Conservation (phyloP, 129 eudicot species). For the Helianthus tuberosus region DNA sequence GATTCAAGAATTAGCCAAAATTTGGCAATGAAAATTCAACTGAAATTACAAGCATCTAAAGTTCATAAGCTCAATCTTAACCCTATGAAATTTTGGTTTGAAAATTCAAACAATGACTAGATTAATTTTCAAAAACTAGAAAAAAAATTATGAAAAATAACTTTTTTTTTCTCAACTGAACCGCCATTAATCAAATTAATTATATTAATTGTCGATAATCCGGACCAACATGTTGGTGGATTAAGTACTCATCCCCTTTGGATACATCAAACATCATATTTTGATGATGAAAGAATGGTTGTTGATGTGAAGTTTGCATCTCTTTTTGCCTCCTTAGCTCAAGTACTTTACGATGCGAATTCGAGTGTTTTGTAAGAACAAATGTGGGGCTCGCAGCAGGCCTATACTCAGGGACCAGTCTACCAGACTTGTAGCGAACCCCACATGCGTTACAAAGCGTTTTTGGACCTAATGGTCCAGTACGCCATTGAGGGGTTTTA, state of each 20-base stretch:
- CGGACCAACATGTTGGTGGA: conserved; percentile 79
- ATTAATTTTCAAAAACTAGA: conserved; percentile 20
- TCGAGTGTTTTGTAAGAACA: conserved; percentile 72
- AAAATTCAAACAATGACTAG: conserved; percentile 21
- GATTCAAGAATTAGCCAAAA: conserved; percentile 42
- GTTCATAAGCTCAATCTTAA: conserved; percentile 36
- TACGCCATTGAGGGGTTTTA: conserved; percentile 96
- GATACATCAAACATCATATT: conserved; percentile 66
- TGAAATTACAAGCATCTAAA: conserved; percentile 42
- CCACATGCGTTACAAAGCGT: conserved; percentile 94
- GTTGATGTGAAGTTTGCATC: conserved; percentile 47
- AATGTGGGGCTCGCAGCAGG: conserved; percentile 97
- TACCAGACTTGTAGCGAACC: conserved; percentile 82
- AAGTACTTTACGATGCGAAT: conserved; percentile 84
- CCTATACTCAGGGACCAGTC: conserved; percentile 88
- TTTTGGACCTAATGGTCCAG: conserved; percentile 95
- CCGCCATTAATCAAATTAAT: not conserved
- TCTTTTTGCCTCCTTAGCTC: conserved; percentile 90
- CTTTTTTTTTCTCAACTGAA: not conserved
- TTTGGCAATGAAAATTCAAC: conserved; percentile 35
- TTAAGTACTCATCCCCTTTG: conserved; percentile 74
- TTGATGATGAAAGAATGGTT: conserved; percentile 47
- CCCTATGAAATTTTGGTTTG: conserved; percentile 32
- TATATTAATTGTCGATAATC: conserved; percentile 61
- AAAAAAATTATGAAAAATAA: not conserved